Evolutionary conservation across 768 basidiomycete genomes (phyloP).

Genomic region (Gelatoporia subvermispora): DNA sequence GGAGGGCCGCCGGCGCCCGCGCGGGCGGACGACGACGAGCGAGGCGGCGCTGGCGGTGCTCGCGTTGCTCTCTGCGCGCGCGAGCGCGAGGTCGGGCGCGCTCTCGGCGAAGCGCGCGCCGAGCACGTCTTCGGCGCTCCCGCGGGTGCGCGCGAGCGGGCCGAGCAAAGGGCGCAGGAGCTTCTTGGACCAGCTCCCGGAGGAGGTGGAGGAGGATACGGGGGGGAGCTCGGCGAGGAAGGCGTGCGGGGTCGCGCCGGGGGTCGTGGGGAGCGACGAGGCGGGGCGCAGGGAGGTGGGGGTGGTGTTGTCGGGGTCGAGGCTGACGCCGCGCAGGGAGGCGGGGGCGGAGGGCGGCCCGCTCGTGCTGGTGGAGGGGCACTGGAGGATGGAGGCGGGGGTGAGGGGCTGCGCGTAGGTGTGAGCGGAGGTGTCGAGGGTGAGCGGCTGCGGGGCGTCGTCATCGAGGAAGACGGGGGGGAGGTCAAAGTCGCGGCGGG

Average conservation of each 20-base stretch:
- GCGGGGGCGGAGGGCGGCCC: conserved; percentile 14
- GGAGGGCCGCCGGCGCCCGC: conserved; percentile 3
- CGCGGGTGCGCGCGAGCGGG: conserved; percentile 1
- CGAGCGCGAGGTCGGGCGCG: conserved; percentile 5
- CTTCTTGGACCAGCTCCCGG: conserved; percentile 25
- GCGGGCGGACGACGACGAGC: not conserved
- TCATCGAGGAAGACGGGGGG: conserved; percentile 25
- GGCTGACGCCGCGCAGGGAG: conserved; percentile 18
- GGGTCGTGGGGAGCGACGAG: conserved; percentile 13
- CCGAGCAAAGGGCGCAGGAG: conserved; percentile 29
- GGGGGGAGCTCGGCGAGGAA: conserved; percentile 9
- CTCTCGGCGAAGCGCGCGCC: conserved; percentile 4
- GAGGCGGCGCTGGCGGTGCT: conserved; percentile 20
- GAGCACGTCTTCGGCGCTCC: conserved; percentile 2
- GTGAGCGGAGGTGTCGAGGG: conserved; percentile 16
- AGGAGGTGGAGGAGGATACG: conserved; percentile 2
- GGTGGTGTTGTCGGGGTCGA: conserved; percentile 1
- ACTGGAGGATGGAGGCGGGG: conserved; percentile 15
- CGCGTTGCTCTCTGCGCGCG: conserved; percentile 2
- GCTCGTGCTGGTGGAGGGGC: conserved; percentile 10
- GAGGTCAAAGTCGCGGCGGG: conserved; percentile 36
- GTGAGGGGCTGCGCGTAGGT: no score
- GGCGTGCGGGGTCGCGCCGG: conserved; percentile 11
- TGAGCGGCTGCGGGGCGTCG: conserved; percentile 11
- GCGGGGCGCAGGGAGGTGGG: conserved; percentile 18